Percentiles rank a stretch among this genome's conserved stretches.
These are phyloP conservation scores for Globisporangium recalcitrans DNA, from an alignment of 352 stramenopile genomes.

Conservation along the genomic window DNA sequence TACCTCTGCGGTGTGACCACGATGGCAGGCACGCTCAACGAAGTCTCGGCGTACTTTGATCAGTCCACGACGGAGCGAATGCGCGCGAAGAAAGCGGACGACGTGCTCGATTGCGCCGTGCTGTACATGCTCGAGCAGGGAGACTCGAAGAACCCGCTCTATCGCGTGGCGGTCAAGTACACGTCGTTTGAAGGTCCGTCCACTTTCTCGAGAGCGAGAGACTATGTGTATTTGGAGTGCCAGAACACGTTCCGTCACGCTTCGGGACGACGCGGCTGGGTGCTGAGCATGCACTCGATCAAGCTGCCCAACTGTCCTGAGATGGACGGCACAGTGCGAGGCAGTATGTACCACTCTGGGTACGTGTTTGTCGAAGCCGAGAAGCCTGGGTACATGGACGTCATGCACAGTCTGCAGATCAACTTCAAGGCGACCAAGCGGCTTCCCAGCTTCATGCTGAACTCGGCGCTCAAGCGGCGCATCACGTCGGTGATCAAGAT, in stretches of 20 bases:
- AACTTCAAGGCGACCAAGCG: conserved; percentile 77
- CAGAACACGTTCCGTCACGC: conserved; percentile 78
- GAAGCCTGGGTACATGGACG: conserved; percentile 70
- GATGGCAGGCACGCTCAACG: conserved; percentile 63
- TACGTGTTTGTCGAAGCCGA: conserved; percentile 80
- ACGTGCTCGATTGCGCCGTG: conserved; percentile 62
- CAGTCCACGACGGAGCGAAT: conserved; percentile 57
- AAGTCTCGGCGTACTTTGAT: conserved; percentile 65
- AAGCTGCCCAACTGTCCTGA: conserved; percentile 71
- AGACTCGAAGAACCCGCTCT: conserved; percentile 45
- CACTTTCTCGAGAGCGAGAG: conserved; percentile 48
- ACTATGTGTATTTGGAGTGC: conserved; percentile 76
- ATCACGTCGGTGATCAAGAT: conserved; percentile 64
- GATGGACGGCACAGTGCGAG: conserved; percentile 59
- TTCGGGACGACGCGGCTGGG: conserved; percentile 60
- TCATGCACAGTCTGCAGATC: conserved; percentile 83
- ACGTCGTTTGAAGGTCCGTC: conserved; percentile 51
- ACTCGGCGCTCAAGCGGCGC: conserved; percentile 53
- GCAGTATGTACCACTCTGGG: conserved; percentile 79
- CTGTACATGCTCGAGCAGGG: conserved; percentile 53
- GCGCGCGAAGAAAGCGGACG: conserved; percentile 50
- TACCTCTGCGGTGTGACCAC: conserved; percentile 73
- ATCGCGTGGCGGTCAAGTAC: conserved; percentile 71
- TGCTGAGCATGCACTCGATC: conserved; percentile 82
- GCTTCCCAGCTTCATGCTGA: conserved; percentile 60